These are phyloP conservation scores for Schrenkiella parvula DNA, from an alignment of 345 rosid genomes.

Conservation along the genomic window DNA sequence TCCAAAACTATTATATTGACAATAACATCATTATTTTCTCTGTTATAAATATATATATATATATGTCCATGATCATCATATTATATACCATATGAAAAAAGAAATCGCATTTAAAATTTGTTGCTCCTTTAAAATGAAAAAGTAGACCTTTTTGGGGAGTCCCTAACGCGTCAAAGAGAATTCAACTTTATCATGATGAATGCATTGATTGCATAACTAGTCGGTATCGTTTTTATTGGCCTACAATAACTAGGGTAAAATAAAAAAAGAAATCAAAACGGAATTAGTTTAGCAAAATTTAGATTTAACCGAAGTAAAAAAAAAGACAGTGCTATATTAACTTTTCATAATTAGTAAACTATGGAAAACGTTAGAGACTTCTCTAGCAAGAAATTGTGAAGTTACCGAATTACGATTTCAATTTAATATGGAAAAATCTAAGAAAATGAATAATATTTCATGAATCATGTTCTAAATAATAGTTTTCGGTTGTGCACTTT, in stretches of 20 bases:
- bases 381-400: not conserved
- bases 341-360: not conserved
- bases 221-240: slow-evolving; percentile 8
- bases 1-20: too few species aligned
- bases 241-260: not conserved
- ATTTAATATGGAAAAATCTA: not conserved
- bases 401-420: not conserved
- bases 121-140: slow-evolving; percentile 14
- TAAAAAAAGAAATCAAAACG: not conserved
- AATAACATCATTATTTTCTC: too few species aligned
- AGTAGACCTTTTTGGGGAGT: not conserved
- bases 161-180: slow-evolving; percentile 27
- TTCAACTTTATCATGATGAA: slow-evolving; percentile 32
- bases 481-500: not conserved
- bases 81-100: not conserved
- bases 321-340: not conserved
- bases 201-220: slow-evolving; percentile 30
- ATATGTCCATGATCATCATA: slow-evolving; percentile 2
- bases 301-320: not conserved
- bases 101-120: not conserved
- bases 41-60: too few species aligned
- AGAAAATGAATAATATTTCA: not conserved
- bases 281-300: not conserved
- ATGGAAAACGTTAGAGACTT: not conserved
- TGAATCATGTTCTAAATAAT: not conserved